A percentile compares a stretch with the other conserved stretches of the same genome.
These are phyloP conservation scores for Oryza longistaminata DNA, from an alignment of 176 grass and related monocot genomes.

Conservation along the genomic window DNA sequence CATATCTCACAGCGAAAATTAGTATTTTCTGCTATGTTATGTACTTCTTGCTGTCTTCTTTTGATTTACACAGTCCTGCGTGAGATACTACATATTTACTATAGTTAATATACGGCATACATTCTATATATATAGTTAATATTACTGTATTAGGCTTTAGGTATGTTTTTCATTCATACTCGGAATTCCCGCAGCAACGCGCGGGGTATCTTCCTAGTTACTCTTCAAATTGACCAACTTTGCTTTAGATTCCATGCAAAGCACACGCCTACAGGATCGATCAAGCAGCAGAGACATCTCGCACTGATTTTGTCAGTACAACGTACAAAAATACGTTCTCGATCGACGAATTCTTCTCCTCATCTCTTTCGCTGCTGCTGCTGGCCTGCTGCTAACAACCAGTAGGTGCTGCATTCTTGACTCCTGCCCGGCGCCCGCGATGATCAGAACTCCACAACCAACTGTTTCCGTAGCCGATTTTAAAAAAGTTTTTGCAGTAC, in stretches of 20 bases:
- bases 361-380: not conserved
- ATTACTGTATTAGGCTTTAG: too few relatives aligned
- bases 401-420: slow-evolving; percentile 21
- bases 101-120: too few relatives aligned
- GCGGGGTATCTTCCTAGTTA: too few relatives aligned
- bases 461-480: slow-evolving; percentile 23
- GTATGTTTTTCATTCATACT: too few relatives aligned
- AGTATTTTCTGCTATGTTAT: too few relatives aligned
- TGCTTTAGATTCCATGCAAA: not conserved
- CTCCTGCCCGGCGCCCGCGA: not conserved
- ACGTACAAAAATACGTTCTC: not conserved
- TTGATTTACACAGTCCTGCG: too few relatives aligned
- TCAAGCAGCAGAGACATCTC: not conserved
- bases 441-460: slow-evolving; percentile 33
- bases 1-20: too few relatives aligned
- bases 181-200: too few relatives aligned
- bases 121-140: too few relatives aligned
- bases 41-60: too few relatives aligned
- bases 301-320: not conserved
- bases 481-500: not conserved
- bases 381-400: slow-evolving; percentile 15
- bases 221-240: not conserved
- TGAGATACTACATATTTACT: too few relatives aligned
- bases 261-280: not conserved
- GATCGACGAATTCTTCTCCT: not conserved